These are phyloP conservation scores for Dictyostelium brefeldianum DNA, from an alignment of 78 protist species.

Conservation along the genomic window DNA sequence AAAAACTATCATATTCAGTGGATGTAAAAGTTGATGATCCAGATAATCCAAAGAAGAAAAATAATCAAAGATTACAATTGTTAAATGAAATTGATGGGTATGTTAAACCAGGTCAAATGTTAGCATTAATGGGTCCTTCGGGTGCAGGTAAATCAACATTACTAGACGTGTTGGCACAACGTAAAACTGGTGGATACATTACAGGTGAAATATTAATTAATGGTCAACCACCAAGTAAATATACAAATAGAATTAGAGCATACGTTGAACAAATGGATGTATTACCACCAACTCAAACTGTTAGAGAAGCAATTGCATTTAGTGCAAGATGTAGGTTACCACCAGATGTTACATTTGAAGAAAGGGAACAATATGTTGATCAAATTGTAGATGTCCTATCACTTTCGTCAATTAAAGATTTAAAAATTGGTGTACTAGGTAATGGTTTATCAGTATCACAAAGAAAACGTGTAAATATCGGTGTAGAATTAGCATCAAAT, in stretches of 20 bases:
- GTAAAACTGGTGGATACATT: conserved; percentile 78
- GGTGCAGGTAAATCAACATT: conserved; percentile 82
- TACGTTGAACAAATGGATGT: conserved; percentile 82
- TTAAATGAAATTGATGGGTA: conserved; percentile 51
- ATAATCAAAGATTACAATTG: conserved; percentile 9
- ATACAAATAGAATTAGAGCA: conserved; percentile 34
- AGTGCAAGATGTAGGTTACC: conserved; percentile 65
- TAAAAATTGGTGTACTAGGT: conserved; percentile 62
- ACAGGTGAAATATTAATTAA: conserved; percentile 60
- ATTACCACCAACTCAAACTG: conserved; percentile 80
- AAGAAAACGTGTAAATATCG: conserved; percentile 77
- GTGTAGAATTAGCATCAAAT: conserved; percentile 62
- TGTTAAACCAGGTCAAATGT: conserved; percentile 55
- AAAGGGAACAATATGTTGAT: conserved; percentile 2
- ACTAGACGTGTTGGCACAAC: conserved; percentile 56
- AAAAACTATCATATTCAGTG: conserved; percentile 30
- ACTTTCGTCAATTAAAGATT: conserved; percentile 28
- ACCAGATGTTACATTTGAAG: conserved; percentile 3
- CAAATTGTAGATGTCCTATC: conserved; percentile 52
- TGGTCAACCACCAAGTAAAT: conserved; percentile 49
- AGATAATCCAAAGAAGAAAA: conserved; percentile 19
- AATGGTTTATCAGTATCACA: conserved; percentile 76
- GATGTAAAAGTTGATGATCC: conserved; percentile 33
- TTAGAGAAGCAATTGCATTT: conserved; percentile 68
- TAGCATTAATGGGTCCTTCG: conserved; percentile 81